Base-by-base conservation (phyloP, 176 grass and related monocot species). In the Rhynchospora breviuscula region DNA sequence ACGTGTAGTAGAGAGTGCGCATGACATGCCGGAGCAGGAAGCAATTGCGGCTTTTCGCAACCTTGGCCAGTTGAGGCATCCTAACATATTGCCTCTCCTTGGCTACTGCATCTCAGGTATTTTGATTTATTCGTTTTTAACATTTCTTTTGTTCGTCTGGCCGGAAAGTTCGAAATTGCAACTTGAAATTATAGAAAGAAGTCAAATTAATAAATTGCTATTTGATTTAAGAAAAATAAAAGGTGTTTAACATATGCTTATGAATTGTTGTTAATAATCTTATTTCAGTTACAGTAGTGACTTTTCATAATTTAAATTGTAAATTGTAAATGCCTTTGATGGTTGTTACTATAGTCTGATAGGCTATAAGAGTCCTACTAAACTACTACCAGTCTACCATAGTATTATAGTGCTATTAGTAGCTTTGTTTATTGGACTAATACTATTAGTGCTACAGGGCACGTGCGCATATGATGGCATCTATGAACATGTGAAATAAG, bases 71-170 rank as follows among this genome's bases (percentile, higher is more conserved):
- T 86, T 97, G 54, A 88, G 92, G 52, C 95, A 97, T 73, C 88
- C 90, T 0, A 97, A 97, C 72, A 86, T 97, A 74, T 88, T 97
- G 49, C 95, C 95, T 19, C 85, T 97, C 21, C 87, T 93, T 80
- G 95, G 95, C 18, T 97, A 94, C 76, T 97, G 95, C 78, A 91
- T 94, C 60, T 83, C 95, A 63, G 95, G 95, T 94, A 74, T 85
- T 40, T 40, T 40, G 3, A 40, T 78, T 10, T 19, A 4, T 23
- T 23, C 43, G 11, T 68, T 81, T 81, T 19, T 59, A 23, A 35
- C 4, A 73, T 59, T 3, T 52, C 4, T 25, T 75, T 52, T 51
- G 43, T 68, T 68, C 25, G 11, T 53, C 48, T 21, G 25, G 65
- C 14, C 9, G 40, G 65, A 22, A 19, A 23, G 10, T 62, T 62